A percentile compares a stretch with the other conserved stretches of the same genome.
Conservation (phyloP, 192 early-diverging fungal genomes). For the Backusella circina region DNA sequence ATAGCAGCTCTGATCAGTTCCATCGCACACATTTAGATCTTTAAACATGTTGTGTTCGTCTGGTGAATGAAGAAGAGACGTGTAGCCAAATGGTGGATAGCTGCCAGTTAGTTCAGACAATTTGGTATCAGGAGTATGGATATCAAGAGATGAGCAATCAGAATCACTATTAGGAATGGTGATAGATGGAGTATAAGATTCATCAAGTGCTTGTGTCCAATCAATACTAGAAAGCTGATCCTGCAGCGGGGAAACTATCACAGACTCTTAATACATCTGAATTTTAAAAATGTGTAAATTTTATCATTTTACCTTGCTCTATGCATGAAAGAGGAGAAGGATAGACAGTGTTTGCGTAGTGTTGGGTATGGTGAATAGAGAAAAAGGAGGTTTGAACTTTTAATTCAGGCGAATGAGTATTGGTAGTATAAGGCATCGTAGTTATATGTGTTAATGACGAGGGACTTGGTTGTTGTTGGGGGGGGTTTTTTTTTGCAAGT, state of each 20-base stretch:
- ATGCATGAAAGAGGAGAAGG: slow-evolving; percentile 1
- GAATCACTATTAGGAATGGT: not conserved
- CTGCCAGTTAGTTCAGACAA: not conserved
- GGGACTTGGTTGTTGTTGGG: not conserved
- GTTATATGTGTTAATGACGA: not conserved
- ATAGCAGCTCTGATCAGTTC: not conserved
- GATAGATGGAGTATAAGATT: not conserved
- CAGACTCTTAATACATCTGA: not conserved
- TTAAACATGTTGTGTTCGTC: not conserved
- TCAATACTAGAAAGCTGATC: not conserved
- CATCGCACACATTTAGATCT: not conserved
- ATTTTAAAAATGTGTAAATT: not conserved
- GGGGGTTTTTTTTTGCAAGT: not conserved
- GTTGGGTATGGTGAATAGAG: not conserved
- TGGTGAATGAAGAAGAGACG: not conserved
- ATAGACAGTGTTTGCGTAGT: not conserved
- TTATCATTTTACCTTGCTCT: not conserved
- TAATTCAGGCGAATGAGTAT: not conserved
- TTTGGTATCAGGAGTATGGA: not conserved
- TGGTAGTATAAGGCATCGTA: not conserved
- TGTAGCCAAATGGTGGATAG: not conserved
- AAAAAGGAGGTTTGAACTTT: not conserved
- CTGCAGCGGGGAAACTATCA: not conserved
- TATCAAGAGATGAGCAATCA: not conserved
- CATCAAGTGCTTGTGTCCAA: not conserved